Base-by-base conservation (phyloP, 257 asterid species). In the Gynochthodes officinalis region DNA sequence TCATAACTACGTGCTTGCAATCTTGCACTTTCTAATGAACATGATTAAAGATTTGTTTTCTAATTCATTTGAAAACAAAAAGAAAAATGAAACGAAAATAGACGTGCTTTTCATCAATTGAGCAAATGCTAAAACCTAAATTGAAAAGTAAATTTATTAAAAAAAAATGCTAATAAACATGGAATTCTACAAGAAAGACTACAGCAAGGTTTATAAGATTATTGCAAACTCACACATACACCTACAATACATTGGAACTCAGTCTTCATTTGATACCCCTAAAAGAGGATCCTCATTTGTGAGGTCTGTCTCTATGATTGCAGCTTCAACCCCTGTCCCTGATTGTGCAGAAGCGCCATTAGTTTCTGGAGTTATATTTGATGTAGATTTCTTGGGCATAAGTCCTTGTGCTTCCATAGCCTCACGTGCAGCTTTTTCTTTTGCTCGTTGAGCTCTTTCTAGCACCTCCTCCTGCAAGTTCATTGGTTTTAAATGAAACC, bases 371-470 rank as follows among this genome's bases (percentile, higher is more conserved):
- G 77, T 33, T 72, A 44, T 25, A n/a, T 75, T 80, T 55, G 70
- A 71, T 52, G 76, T 25, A 61, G 74, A 58, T 9, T 89, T 35
- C 76, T 75, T 74, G 64, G 84, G 74, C 60, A 70, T 67, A 15
- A 77, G 77, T 25, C 89, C 90, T 60, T 76, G 84, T 49, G 86
- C 80, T 66, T 82, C 90, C 82, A 78, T 63, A 10, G 88, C 90
- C 69, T 90, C 97, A 19, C 80, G 77, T 4, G 93, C 89, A 54
- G 97, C 96, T 66, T 82, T 81, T 75, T 87, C 93, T 76, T 89
- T 90, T 65, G 90, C 97, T 57, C 82, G 84, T 79, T 86, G 82
- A 59, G 98, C 98, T 82, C 89, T 93, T 75, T 89, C 92, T 72
- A 93, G 67, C 70, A 90, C 95, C 69, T 93, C 98, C 35, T 87